Evolutionary conservation across 371 early-diverging fungal genomes (phyloP), one percentile per base, ranked within the genome.

Genomic region (Apophysomyces elegans): DNA sequence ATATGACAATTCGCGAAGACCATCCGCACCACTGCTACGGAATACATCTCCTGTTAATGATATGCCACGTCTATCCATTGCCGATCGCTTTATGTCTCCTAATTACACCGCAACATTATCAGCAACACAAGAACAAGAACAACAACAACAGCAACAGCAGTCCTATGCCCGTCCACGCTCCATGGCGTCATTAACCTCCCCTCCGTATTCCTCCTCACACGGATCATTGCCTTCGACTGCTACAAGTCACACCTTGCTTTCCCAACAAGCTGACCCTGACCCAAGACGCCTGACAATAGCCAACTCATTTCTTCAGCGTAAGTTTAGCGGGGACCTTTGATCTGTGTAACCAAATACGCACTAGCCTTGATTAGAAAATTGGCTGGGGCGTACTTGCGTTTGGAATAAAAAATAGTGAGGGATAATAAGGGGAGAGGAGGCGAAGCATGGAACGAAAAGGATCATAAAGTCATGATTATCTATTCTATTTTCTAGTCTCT

Each of bases 21-120:
- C 54, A 50, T 50, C 54, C 5, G 21, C 54, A 18, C 54, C 54
- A 9, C 54, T 21, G 8, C 32, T 32, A 50, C 54, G 54, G 32
- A 50, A 50, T 26, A 32, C 54, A 16, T 21, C 54, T 50, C 54
- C 54, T 8, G 54, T 50, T 3, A 58, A 36, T 58, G 58, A 58
- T 37, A 18, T 47, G n/a, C 32, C 16, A 46, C 66, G 66, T 39
- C 50, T 70, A 18, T 65, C 65, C 1, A 70, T 70, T 50, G 70
- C 70, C 26, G 70, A 65, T 18, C 70, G 62, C 44, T 70, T 70
- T 16, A 62, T 70, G 65, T 46, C 63, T 9, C 60, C 35, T 44
- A 66, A 35, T 50, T 46, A 5, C 60, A 8, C 16, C 47, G 21
- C 11, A 41, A 41, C 5, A 41, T n/a, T 32, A 32, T 14, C 16